A percentile compares a stretch with the other conserved stretches of the same genome.
These are phyloP conservation scores for Boletus huronensis DNA, from an alignment of 768 basidiomycete genomes.

Conservation along the genomic window DNA sequence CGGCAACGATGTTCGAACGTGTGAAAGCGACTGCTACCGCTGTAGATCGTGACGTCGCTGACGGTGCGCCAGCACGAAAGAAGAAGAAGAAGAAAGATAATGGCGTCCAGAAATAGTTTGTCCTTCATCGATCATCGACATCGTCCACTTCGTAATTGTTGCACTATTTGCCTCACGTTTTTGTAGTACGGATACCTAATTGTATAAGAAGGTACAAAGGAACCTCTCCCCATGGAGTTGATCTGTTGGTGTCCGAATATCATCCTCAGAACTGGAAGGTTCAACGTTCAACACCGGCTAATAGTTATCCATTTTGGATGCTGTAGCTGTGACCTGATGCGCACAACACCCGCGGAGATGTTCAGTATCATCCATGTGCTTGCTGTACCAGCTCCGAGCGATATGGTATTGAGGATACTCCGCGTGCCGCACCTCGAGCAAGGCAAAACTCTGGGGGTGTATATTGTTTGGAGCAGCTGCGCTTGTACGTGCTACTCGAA, in stretches of 20 bases:
- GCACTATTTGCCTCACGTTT: not conserved
- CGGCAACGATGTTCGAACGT: not conserved
- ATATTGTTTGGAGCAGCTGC: too few relatives aligned
- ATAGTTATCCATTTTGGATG: too few relatives aligned
- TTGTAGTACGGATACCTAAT: not conserved
- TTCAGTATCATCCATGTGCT: too few relatives aligned
- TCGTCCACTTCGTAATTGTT: not conserved
- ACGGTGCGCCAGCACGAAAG: constrained; percentile 16
- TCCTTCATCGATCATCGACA: not conserved
- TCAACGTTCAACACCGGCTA: too few relatives aligned
- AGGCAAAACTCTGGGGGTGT: too few relatives aligned
- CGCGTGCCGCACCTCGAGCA: too few relatives aligned
- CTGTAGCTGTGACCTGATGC: too few relatives aligned
- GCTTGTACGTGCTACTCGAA: too few relatives aligned
- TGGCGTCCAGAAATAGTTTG: constrained; percentile 1
- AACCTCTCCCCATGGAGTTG: not conserved
- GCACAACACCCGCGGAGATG: too few relatives aligned
- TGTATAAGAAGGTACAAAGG: not conserved
- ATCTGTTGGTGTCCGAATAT: not conserved
- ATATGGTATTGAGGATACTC: too few relatives aligned
- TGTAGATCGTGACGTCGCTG: not conserved
- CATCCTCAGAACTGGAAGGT: too few relatives aligned
- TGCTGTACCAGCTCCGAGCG: too few relatives aligned
- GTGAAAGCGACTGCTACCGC: not conserved
- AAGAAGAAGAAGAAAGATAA: constrained; percentile 17